Conservation (phyloP, 1,139 yeast species). For the Hyphopichia khmerensis region DNA sequence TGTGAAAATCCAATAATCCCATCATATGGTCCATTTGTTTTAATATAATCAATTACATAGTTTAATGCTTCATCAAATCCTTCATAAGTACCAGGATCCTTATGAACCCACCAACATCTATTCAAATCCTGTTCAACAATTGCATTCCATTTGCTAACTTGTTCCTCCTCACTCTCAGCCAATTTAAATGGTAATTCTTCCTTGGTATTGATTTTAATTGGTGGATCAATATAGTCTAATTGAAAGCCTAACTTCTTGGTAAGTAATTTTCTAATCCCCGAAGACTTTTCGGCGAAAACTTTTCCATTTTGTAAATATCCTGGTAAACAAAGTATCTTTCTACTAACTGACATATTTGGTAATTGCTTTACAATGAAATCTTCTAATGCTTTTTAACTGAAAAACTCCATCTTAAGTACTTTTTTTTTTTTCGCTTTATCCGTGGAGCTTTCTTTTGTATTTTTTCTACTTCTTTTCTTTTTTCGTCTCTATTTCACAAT, state of each 20-base stretch:
- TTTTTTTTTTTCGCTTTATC: no score
- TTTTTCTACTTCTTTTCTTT: background rate
- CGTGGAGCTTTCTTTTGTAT: no score
- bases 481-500: no score
- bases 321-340: constrained; percentile 33
- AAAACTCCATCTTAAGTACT: no score
- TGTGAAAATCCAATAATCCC: constrained; percentile 92
- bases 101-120: constrained; percentile 47
- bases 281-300: constrained; percentile 73
- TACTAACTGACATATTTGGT: background rate
- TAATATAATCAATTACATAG: constrained; percentile 55
- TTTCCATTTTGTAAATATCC: constrained; percentile 66
- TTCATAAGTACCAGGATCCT: constrained; percentile 25
- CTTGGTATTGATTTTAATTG: constrained; percentile 21
- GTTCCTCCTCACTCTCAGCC: constrained; percentile 25
- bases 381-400: no score
- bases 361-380: background rate
- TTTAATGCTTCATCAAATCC: constrained; percentile 32
- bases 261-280: constrained; percentile 72
- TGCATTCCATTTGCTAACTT: constrained; percentile 21
- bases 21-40: constrained; percentile 77
- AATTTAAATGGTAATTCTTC: constrained; percentile 29
- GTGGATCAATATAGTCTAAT: constrained; percentile 40
- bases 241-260: constrained; percentile 54
- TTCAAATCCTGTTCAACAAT: constrained; percentile 49